Evolutionary conservation across 371 early-diverging fungal genomes (phyloP).

Genomic region (Gilbertella persicaria): DNA sequence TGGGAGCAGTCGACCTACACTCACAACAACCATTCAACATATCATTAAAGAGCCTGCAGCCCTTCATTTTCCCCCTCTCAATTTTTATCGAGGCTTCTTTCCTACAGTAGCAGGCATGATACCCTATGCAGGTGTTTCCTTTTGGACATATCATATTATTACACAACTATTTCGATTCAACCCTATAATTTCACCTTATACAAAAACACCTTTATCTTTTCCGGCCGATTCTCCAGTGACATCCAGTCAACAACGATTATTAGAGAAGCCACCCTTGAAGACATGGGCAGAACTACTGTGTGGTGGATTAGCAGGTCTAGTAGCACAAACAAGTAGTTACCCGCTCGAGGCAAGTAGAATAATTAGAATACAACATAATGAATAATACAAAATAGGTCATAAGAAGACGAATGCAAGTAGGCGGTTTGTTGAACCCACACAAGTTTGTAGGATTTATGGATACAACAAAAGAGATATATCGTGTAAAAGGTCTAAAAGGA

Average conservation of each 20-base stretch:
- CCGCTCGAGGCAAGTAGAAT: constrained; percentile 75
- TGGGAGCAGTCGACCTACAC: constrained; percentile 33
- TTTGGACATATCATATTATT: constrained; percentile 73
- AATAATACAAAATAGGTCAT: constrained; percentile 49
- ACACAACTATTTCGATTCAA: constrained; percentile 59
- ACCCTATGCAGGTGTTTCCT: constrained; percentile 95
- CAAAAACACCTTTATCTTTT: constrained; percentile 21
- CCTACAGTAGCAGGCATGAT: constrained; percentile 93
- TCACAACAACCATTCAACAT: constrained; percentile 39
- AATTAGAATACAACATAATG: constrained; percentile 1
- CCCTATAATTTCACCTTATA: constrained; percentile 34
- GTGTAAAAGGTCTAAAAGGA: constrained; percentile 71
- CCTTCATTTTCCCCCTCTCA: constrained; percentile 43
- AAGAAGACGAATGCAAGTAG: constrained; percentile 90
- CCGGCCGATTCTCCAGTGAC: constrained; percentile 32
- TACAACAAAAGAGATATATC: constrained; percentile 64
- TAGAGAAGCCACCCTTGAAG: constrained; percentile 49
- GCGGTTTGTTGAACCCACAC: constrained; percentile 58
- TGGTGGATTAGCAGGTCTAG: constrained; percentile 83
- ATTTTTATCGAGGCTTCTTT: constrained; percentile 93
- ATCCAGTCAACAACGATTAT: constrained; percentile 19
- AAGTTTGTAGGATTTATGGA: constrained; percentile 53
- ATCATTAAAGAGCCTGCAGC: constrained; percentile 63
- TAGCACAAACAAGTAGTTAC: constrained; percentile 87
- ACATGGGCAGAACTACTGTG: constrained; percentile 76